Evolutionary conservation across 2,329 filamentous ascomycete species (phyloP).

Genomic region (Elsinoe batatas): DNA sequence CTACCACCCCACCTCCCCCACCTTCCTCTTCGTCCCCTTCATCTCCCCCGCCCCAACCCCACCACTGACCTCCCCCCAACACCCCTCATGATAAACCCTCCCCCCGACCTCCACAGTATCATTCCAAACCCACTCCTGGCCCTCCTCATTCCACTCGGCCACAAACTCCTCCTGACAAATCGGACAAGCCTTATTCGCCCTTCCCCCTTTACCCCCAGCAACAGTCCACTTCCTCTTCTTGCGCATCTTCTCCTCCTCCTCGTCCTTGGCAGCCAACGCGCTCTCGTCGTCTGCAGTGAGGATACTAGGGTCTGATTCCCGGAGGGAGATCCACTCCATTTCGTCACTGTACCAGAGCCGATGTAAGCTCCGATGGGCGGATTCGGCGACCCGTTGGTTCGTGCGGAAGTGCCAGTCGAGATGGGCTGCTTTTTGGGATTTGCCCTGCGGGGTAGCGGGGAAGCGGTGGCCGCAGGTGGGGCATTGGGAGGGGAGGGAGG

Average conservation of each 20-base stretch:
- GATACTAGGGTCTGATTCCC: constrained; percentile 60
- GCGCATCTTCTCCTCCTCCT: background rate
- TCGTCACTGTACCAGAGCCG: constrained; percentile 94
- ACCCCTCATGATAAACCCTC: constrained; percentile 81
- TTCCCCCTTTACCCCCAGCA: constrained; percentile 51
- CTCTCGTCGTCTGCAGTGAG: constrained; percentile 33
- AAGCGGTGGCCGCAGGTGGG: constrained; percentile 88
- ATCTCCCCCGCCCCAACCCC: constrained; percentile 25
- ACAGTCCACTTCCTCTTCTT: constrained; percentile 32
- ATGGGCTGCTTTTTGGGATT: constrained; percentile 77
- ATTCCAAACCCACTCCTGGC: constrained; percentile 94
- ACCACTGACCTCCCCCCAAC: constrained; percentile 55
- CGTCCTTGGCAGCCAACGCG: constrained; percentile 20
- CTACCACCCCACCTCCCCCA: constrained; percentile 1
- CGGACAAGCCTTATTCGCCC: constrained; percentile 66
- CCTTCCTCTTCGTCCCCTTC: constrained; percentile 19
- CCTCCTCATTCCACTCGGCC: constrained; percentile 82
- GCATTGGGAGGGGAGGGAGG: constrained; percentile 75
- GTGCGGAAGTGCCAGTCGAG: constrained; percentile 98
- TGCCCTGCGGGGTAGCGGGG: constrained; percentile 63
- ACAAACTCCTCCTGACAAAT: constrained; percentile 96
- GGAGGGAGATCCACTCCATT: constrained; percentile 81
- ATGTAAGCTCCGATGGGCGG: constrained; percentile 68
- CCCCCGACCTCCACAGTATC: constrained; percentile 71
- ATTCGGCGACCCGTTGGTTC: constrained; percentile 78